Conservation (phyloP, 2,329 filamentous ascomycete species). For the Aureobasidium sp. region DNA sequence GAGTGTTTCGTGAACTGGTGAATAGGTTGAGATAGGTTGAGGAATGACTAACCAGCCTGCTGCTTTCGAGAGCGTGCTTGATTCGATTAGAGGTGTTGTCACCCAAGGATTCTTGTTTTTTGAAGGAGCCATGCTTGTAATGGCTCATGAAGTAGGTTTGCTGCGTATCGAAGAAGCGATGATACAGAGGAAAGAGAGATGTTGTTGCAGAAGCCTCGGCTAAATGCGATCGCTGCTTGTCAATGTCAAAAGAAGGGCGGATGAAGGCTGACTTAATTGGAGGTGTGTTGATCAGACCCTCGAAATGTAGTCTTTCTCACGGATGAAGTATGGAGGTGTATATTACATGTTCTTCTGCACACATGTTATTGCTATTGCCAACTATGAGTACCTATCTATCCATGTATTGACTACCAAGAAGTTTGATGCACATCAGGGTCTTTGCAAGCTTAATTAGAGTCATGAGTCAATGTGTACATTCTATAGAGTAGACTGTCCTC, state of each 20-base stretch:
- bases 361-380: not conserved
- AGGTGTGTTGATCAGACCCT: not conserved
- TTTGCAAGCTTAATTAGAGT: not conserved
- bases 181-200: not conserved
- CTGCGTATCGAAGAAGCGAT: not conserved
- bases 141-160: not conserved
- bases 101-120: constrained; percentile 48
- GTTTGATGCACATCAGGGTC: not conserved
- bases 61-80: constrained; percentile 55
- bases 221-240: not conserved
- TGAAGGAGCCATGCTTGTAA: not conserved
- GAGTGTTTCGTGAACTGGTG: not conserved
- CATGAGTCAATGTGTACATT: too few species aligned
- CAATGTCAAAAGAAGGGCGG: not conserved
- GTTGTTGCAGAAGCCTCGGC: not conserved
- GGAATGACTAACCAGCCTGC: constrained; percentile 60
- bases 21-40: not conserved
- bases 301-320: not conserved
- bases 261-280: not conserved
- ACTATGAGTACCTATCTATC: not conserved
- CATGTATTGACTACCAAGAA: not conserved
- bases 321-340: not conserved
- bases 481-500: too few species aligned
- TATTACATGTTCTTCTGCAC: too few species aligned
- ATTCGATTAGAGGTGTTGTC: constrained; percentile 63